Percentiles rank a stretch among this genome's conserved stretches.
These are phyloP conservation scores for Calonectria pteridis DNA, from an alignment of 2,329 filamentous ascomycete species.

Conservation along the genomic window DNA sequence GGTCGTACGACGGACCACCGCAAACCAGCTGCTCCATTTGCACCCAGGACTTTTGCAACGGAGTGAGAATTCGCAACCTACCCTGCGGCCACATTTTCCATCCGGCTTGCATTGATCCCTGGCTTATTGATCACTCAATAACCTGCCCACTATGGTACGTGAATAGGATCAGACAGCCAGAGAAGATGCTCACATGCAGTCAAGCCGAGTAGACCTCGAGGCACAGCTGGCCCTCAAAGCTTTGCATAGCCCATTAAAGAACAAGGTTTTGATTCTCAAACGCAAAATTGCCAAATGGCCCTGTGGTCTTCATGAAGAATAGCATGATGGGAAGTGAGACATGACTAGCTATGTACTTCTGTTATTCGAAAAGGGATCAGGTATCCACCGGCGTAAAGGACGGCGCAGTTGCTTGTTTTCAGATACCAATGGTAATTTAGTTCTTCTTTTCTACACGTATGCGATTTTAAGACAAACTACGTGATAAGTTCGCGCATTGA, in stretches of 20 bases:
- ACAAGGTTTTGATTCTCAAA: background rate
- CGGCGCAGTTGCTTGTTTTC: background rate
- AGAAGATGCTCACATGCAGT: background rate
- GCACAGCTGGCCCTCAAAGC: background rate
- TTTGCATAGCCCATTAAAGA: background rate
- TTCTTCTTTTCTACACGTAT: no score
- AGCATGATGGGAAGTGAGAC: background rate
- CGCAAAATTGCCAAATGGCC: background rate
- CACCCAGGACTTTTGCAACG: background rate
- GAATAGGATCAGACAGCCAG: background rate
- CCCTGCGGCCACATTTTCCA: constrained; percentile 36
- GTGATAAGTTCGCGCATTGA: no score
- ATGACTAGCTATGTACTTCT: background rate
- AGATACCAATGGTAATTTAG: no score
- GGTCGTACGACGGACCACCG: background rate
- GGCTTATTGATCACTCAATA: constrained; percentile 29
- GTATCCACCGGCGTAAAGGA: background rate
- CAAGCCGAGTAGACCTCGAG: background rate
- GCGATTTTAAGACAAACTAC: no score
- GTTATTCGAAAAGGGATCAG: background rate
- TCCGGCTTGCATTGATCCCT: constrained; percentile 36
- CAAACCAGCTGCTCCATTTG: constrained; percentile 2
- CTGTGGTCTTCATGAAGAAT: background rate
- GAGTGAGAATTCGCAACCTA: constrained; percentile 4
- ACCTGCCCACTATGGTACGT: constrained; percentile 38